Conservation (phyloP, 306 rosid genomes). For the Cucumis sativus region DNA sequence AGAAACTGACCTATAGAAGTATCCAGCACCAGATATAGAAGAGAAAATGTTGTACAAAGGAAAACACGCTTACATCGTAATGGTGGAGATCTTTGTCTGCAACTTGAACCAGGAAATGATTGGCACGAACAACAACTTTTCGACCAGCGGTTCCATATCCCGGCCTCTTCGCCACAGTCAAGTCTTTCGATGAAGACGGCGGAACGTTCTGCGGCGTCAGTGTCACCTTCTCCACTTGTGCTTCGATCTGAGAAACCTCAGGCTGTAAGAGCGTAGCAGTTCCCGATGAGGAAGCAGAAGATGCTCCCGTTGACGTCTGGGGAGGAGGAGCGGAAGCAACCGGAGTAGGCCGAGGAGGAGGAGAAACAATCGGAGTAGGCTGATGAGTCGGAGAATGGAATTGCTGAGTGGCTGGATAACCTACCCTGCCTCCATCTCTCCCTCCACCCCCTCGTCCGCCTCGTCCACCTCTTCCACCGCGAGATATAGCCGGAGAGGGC, state of each 20-base stretch:
- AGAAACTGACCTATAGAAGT: neutral
- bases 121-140: conserved; percentile 26
- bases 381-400: neutral
- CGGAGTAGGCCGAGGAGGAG: neutral
- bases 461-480: conserved; percentile 11
- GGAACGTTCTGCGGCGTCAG: conserved; percentile 4
- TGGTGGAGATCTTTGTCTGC: conserved; percentile 29
- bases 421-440: conserved; percentile 3
- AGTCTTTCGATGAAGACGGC: conserved; percentile 23
- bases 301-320: neutral
- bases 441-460: conserved; percentile 5
- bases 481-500: neutral
- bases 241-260: neutral
- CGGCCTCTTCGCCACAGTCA: conserved; percentile 25
- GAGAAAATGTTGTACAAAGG: neutral
- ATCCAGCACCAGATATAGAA: no score
- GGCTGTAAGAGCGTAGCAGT: neutral
- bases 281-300: neutral
- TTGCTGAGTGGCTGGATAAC: neutral
- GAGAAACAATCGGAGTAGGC: neutral
- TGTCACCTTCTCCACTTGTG: conserved; percentile 12
- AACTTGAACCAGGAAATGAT: conserved; percentile 41
- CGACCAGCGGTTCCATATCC: conserved; percentile 23
- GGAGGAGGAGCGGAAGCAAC: conserved; percentile 3
- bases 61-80: conserved; percentile 11